Conservation (phyloP, 495 filamentous ascomycete genomes). For the Lentithecium fluviatile region DNA sequence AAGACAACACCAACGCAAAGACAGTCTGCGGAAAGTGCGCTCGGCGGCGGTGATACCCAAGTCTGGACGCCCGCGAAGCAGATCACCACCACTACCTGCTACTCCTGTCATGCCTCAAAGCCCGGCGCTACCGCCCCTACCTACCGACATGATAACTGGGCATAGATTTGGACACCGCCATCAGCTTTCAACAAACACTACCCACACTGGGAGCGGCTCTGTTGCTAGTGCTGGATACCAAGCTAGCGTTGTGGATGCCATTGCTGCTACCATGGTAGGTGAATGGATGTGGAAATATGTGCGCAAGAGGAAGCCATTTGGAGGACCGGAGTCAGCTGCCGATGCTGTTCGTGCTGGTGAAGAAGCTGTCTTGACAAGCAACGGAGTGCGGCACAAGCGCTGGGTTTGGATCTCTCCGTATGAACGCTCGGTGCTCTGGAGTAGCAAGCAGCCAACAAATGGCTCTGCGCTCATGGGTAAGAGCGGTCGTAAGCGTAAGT, state of each 20-base stretch:
- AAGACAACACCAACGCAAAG: conserved; percentile 49
- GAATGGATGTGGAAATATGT: conserved; percentile 99
- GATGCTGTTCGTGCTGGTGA: conserved; percentile 49
- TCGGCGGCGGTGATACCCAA: conserved; percentile 73
- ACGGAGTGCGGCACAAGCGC: conserved; percentile 78
- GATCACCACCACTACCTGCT: conserved; percentile 36
- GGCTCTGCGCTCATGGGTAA: conserved; percentile 89
- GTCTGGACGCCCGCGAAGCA: conserved; percentile 35
- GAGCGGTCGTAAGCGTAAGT: conserved; percentile 91
- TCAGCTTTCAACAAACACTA: conserved; percentile 57
- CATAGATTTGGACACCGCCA: conserved; percentile 48
- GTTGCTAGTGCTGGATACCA: conserved; percentile 62
- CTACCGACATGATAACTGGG: conserved; percentile 65
- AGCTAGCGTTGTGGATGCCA: conserved; percentile 90
- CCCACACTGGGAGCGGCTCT: conserved; percentile 48
- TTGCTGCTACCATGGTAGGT: conserved; percentile 97
- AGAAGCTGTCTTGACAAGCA: conserved; percentile 56
- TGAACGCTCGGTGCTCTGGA: conserved; percentile 95
- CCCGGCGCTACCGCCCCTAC: conserved; percentile 70
- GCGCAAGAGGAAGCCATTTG: conserved; percentile 86
- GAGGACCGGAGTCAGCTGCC: conserved; percentile 65
- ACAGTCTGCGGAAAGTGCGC: conserved; percentile 70
- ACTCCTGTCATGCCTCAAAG: conserved; percentile 46
- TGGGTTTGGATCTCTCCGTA: conserved; percentile 99
- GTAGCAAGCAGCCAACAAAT: conserved; percentile 91